These are phyloP conservation scores for Arachis stenosperma DNA, from an alignment of 306 rosid species.

Conservation along the genomic window DNA sequence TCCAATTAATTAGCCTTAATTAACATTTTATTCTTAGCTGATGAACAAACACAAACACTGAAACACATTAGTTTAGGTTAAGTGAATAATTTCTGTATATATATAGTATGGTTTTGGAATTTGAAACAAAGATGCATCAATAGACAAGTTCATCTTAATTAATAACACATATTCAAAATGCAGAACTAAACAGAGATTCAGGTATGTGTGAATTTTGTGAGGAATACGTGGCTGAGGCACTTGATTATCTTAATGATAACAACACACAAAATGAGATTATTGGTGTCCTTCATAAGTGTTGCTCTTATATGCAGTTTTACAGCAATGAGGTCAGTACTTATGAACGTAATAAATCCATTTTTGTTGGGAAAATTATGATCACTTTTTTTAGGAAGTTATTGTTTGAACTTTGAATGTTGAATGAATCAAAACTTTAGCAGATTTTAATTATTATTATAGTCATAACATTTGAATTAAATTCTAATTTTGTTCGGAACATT, in stretches of 20 bases:
- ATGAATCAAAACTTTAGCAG: conserved; percentile 8
- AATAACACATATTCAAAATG: conserved; percentile 37
- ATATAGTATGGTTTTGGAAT: background rate
- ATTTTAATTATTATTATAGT: no score
- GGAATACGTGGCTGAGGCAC: conserved; percentile 62
- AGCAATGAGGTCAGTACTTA: conserved; percentile 47
- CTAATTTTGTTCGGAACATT: no score
- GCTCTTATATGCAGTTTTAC: conserved; percentile 45
- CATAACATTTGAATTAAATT: no score
- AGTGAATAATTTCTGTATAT: background rate
- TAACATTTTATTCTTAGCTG: no score
- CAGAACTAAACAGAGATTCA: conserved; percentile 46
- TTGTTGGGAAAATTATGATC: background rate
- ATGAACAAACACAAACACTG: background rate
- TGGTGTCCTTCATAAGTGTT: conserved; percentile 50
- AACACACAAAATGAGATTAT: conserved; percentile 63
- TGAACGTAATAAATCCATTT: no score
- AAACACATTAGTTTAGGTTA: background rate
- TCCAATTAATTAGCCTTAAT: background rate
- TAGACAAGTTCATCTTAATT: background rate
- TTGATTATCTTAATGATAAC: conserved; percentile 63
- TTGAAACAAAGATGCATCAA: conserved; percentile 11
- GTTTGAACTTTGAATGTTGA: conserved; percentile 1
- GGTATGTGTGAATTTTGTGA: conserved; percentile 75
- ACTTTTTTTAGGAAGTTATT: background rate